Base-by-base conservation (phyloP, 495 filamentous ascomycete species). In the Hypoxylon subgilvum region DNA sequence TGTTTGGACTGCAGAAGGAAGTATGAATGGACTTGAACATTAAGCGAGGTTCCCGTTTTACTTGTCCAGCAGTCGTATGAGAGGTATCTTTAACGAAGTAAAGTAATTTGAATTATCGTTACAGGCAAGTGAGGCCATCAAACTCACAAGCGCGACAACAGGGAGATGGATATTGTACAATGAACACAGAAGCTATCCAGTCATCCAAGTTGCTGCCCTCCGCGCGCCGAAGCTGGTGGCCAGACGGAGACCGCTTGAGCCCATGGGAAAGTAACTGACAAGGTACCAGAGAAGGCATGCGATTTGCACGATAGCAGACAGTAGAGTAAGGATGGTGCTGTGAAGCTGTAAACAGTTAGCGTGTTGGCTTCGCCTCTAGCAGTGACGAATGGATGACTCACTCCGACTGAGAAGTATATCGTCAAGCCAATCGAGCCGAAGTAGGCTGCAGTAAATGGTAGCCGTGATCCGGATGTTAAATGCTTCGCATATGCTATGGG, bases 261-360 rank as follows among this genome's bases (percentile, higher is more conserved):
- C 94, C 92, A 97, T 96, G 2, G 94, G 94, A 71, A 98, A 98
- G 76, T 98, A 98, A 75, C 89, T 94, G 73, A 98, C 87, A 7
- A 96, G 79, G 74, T 97, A 97, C 93, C 94, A 98, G 21, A 92
- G 52, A 38, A 97, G 79, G 43, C 87, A 86, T 44, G 84, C 86
- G 43, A 97, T 75, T 70, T 98, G 94, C 65, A 89, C 76, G 59
- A 97, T 80, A 41, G 89, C 85, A 17, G 90, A 87, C 59, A 97
- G 72, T 25, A 97, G 76, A 21, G 94, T 96, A 54, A 97, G 85
- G 63, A 93, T 65, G 21, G 88, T 88, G 64, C 74, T 88, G 67
- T 88, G 86, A 57, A 92, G 84, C 93, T 96, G 57, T 28, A 39
- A 57, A n/a, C 46, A 14, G 44, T 74, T 49, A 75, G 66, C 38